Evolutionary conservation across 2,329 filamentous ascomycete genomes (phyloP).

Genomic region (Botrytis elliptica): DNA sequence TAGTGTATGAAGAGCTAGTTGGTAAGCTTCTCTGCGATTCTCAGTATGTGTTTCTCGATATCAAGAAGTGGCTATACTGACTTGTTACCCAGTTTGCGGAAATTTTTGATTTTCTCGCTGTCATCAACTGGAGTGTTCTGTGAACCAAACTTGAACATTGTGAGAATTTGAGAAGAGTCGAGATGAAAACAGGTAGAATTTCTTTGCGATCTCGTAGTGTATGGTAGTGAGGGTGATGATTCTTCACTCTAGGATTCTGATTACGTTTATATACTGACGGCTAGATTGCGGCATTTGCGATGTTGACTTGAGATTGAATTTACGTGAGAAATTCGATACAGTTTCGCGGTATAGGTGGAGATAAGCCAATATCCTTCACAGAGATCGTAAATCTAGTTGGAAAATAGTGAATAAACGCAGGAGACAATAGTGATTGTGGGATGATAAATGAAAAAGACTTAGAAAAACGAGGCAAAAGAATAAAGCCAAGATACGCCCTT

Average conservation of each 20-base stretch:
- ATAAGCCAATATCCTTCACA: neutral
- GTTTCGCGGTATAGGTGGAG: neutral
- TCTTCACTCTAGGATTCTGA: neutral
- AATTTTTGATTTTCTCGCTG: neutral
- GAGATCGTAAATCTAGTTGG: neutral
- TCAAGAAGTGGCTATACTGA: neutral
- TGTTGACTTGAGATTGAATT: neutral
- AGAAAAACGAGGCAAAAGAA: neutral
- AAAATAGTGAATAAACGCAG: neutral
- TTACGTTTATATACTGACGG: neutral
- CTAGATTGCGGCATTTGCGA: neutral
- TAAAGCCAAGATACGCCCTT: neutral
- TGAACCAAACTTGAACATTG: neutral
- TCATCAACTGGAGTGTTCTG: neutral
- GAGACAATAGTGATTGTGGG: neutral
- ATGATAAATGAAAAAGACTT: neutral
- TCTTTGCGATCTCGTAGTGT: neutral
- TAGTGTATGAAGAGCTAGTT: conserved; percentile 1
- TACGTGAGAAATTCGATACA: neutral
- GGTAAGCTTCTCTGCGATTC: neutral
- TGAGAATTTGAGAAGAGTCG: neutral
- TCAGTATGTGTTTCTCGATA: neutral
- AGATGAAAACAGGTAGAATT: neutral
- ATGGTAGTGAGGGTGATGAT: neutral
- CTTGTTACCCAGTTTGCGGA: neutral